Percentiles rank a stretch among this genome's conserved stretches.
phyloP scores from a whole-genome alignment of 495 filamentous ascomycete species.

The Podospora tetraspora region DNA sequence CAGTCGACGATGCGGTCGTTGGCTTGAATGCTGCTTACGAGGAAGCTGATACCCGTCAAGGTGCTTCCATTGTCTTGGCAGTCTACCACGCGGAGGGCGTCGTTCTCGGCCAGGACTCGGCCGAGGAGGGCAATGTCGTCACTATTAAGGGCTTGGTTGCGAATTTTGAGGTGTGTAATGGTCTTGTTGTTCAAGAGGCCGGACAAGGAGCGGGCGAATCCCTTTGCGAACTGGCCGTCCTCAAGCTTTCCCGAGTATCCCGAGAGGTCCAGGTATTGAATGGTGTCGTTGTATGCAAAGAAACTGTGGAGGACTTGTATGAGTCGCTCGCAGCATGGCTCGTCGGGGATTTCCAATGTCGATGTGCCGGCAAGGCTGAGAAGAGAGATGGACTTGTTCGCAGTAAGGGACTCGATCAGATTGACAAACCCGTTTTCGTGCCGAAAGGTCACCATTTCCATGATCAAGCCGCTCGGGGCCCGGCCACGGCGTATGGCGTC shows the following conservation, averaged over 20 bases:
- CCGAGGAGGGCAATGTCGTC: constrained; percentile 48
- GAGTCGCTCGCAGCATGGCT: constrained; percentile 54
- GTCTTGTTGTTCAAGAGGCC: constrained; percentile 72
- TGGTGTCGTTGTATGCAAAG: constrained; percentile 70
- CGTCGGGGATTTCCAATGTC: constrained; percentile 55
- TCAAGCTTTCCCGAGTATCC: constrained; percentile 87
- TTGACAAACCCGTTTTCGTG: constrained; percentile 70
- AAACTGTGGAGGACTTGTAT: constrained; percentile 66
- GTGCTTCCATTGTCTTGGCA: constrained; percentile 42
- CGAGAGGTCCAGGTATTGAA: constrained; percentile 78
- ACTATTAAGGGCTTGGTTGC: constrained; percentile 47
- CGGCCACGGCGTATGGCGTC: constrained; percentile 58
- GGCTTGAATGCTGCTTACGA: constrained; percentile 27
- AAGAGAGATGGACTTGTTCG: constrained; percentile 66
- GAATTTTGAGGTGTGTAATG: constrained; percentile 69
- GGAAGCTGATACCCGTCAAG: constrained; percentile 30
- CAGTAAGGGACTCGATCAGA: constrained; percentile 64
- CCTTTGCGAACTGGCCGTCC: constrained; percentile 75
- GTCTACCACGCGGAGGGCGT: constrained; percentile 27
- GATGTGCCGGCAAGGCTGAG: constrained; percentile 88
- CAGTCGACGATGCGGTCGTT: constrained; percentile 26
- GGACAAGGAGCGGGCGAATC: constrained; percentile 69
- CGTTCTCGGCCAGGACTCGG: constrained; percentile 33
- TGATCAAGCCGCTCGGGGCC: constrained; percentile 66
- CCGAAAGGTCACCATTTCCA: constrained; percentile 81